A percentile compares a stretch with the other conserved stretches of the same genome.
phyloP scores from a whole-genome alignment of 2,329 filamentous ascomycete species.

The Pseudogymnoascus sp. region DNA sequence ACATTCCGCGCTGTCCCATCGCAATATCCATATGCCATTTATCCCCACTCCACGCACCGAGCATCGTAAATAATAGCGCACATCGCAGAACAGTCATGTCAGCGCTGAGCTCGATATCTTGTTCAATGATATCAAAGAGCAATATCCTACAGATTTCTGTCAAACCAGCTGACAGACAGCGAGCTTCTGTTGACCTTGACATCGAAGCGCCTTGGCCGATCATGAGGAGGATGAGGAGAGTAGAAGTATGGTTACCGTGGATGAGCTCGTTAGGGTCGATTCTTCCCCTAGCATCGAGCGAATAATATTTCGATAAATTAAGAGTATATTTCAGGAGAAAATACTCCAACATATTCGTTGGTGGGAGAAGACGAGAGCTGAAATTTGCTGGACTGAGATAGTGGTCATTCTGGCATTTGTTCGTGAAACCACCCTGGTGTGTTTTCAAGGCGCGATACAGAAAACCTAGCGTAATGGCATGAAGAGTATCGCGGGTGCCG shows the following conservation, averaged over 20 bases:
- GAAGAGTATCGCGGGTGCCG: constrained; percentile 55
- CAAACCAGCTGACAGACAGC: constrained; percentile 56
- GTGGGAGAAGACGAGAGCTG: constrained; percentile 57
- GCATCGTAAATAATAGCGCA: constrained; percentile 57
- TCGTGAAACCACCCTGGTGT: constrained; percentile 43
- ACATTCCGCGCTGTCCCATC: constrained; percentile 67
- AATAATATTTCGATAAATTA: constrained; percentile 58
- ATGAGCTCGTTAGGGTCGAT: constrained; percentile 61
- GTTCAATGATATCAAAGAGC: constrained; percentile 63
- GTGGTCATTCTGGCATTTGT: constrained; percentile 13
- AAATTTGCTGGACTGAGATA: constrained; percentile 35
- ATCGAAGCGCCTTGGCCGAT: constrained; percentile 61
- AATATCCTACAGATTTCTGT: constrained; percentile 65
- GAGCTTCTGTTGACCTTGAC: constrained; percentile 56
- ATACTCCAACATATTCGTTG: constrained; percentile 56
- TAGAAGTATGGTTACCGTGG: constrained; percentile 56
- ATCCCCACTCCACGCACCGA: constrained; percentile 65
- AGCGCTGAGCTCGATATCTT: constrained; percentile 58
- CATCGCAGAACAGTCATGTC: constrained; percentile 57
- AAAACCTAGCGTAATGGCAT: constrained; percentile 64
- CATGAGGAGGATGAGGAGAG: constrained; percentile 60
- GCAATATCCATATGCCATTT: constrained; percentile 73
- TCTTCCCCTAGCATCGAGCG: constrained; percentile 48
- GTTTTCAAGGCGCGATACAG: constrained; percentile 63
- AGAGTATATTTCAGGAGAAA: constrained; percentile 59